Evolutionary conservation across 805 yeast genomes (phyloP), one percentile per base, ranked within the genome.

Genomic region (Yamadazyma sp.): DNA sequence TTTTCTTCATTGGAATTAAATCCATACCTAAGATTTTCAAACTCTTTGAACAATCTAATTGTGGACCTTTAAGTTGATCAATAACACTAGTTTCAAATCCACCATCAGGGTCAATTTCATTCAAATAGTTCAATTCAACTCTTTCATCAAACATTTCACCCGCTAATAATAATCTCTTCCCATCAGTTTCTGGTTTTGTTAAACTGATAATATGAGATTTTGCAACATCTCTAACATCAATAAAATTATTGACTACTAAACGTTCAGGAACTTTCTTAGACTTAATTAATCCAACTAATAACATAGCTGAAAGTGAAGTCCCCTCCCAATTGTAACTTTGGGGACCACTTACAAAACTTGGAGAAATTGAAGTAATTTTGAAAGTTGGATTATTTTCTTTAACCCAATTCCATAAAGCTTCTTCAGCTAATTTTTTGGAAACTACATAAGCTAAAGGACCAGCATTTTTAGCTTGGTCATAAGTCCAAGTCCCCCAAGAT

Each of bases 221-320:
- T 4, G 86, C 83, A 30, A 76, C 80, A 49, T 81, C 85, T 48
- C 84, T 66, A 3, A 79, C 84, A 51, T 79, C 83, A 24, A 72
- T 62, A 31, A 49, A 10, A 19, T 21, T 21, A 6, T 13, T 13
- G 5, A 11, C 29, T 7, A 11, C 12, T 4, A 15, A 16, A 23
- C 7, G 10, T 23, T 23, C 12, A 7, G 12, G n/a, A 6, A n/a
- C 23, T n/a, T 18, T 13, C n/a, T 28, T n/a, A n/a, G 9, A 15
- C 8, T 9, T 19, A 4, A 27, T 16, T 7, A 13, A 5, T 4
- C 16, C 23, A 19, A 19, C 19, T 8, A 28, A 10, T 12, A 7
- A n/a, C 10, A 28, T 18, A 19, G 23, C 16, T 8, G 31, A 12
- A 19, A 15, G n/a, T 28, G 47, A 43, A 16, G 50, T 26, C 10